Conservation (phyloP, 495 filamentous ascomycete genomes). For the Aspergillus taichungensis region DNA sequence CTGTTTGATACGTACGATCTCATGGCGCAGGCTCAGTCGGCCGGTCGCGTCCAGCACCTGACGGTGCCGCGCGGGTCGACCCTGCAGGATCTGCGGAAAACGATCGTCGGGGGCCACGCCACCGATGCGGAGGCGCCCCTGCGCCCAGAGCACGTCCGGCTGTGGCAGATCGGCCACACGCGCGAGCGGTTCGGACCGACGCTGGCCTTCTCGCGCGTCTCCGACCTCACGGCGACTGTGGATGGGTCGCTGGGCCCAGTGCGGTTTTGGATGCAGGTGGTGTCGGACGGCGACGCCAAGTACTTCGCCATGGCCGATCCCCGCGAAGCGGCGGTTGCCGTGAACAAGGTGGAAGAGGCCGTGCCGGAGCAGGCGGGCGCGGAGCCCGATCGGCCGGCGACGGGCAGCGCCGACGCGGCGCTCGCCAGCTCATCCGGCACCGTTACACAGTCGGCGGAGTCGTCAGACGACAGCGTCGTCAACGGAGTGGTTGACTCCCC, state of each 20-base stretch:
- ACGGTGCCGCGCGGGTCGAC: conserved; percentile 30
- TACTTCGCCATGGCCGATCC: conserved; percentile 38
- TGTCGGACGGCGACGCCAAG: conserved; percentile 38
- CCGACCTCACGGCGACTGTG: conserved; percentile 26
- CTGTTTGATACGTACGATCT: conserved; percentile 39
- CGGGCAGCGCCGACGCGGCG: conserved; percentile 17
- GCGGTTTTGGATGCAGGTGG: conserved; percentile 37
- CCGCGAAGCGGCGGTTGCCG: conserved; percentile 11
- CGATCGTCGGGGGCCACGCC: conserved; percentile 28
- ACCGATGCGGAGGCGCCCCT: conserved; percentile 12
- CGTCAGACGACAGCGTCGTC: neutral
- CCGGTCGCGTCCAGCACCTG: conserved; percentile 33
- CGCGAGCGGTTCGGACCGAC: conserved; percentile 27
- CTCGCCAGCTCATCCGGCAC: conserved; percentile 26
- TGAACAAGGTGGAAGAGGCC: conserved; percentile 30
- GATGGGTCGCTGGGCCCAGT: conserved; percentile 19
- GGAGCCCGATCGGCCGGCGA: conserved; percentile 11
- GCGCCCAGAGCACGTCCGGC: conserved; percentile 28
- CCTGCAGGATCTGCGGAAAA: conserved; percentile 35
- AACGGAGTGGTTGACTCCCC: neutral
- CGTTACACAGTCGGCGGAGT: neutral
- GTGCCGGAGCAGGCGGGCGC: conserved; percentile 19
- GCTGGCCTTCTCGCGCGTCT: conserved; percentile 28
- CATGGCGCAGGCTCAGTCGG: conserved; percentile 33
- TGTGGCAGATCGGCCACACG: conserved; percentile 37